Evolutionary conservation across 2,329 filamentous ascomycete species (phyloP).

Genomic region (Elsinoe arachidis): DNA sequence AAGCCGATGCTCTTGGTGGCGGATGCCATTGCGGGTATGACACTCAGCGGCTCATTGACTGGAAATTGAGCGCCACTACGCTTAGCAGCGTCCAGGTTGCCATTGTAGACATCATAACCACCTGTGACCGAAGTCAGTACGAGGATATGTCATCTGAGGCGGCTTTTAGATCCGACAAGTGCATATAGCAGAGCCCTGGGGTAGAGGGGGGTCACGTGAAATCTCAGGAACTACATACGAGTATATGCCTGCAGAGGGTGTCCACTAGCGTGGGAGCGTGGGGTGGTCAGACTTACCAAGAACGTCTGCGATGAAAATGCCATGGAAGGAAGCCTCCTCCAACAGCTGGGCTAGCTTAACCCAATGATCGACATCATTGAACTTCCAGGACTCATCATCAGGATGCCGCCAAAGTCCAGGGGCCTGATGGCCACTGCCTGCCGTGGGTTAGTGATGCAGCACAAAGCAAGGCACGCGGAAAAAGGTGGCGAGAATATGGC

Average conservation of each 20-base stretch:
- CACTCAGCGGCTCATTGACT: constrained; percentile 58
- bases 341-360: constrained; percentile 51
- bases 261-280: too few relatives aligned
- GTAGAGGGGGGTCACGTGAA: too few relatives aligned
- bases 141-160: too few relatives aligned
- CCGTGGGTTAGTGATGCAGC: constrained; percentile 15
- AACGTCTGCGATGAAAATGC: constrained; percentile 60
- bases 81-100: constrained; percentile 53
- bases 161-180: too few relatives aligned
- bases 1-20: constrained; percentile 60
- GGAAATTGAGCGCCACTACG: constrained; percentile 59
- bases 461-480: constrained; percentile 17
- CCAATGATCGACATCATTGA: constrained; percentile 55
- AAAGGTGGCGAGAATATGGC: too few relatives aligned
- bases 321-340: constrained; percentile 55
- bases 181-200: too few relatives aligned
- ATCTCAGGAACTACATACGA: too few relatives aligned
- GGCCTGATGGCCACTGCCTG: constrained; percentile 44
- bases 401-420: constrained; percentile 57
- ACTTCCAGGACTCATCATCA: constrained; percentile 52
- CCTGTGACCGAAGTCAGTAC: background rate
- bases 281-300: constrained; percentile 35
- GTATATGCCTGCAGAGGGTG: too few relatives aligned
- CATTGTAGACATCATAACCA: constrained; percentile 60
- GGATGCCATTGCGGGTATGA: constrained; percentile 59